Base-by-base conservation (phyloP, 1,284 basidiomycete genomes). In the Cryptococcus amylolentus region DNA sequence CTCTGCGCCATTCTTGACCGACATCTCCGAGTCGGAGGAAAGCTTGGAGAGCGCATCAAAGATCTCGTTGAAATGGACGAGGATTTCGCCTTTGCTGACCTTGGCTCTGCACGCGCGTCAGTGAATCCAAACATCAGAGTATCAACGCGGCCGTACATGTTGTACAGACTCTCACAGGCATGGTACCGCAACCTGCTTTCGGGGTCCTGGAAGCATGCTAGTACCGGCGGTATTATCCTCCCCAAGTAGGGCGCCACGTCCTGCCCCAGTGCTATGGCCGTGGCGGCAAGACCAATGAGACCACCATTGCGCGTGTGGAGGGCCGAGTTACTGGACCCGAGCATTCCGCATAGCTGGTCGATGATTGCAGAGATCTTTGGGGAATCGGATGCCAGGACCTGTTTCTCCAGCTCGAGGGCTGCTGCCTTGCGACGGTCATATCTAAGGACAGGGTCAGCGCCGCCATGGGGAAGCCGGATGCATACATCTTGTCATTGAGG, bases 1-100 rank as follows among this genome's bases (percentile, higher is more conserved):
- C 75, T 99, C 96, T 1, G 95, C 94, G 8, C 95, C 96, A 70
- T 98, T 98, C 84, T 97, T 97, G 64, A 98, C 96, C 3, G 95
- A 95, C 49, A 92, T 75, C 68, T 98, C 96, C 0, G 92, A 89
- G 75, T 99, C 96, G 41, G 95, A 92, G 6, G 93, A 91, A 54
- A 99, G 88, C 82, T 96, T 97, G 82, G 90, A 93, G 60, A 98
- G 82, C 1, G 91, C 88, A 77, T 98, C 96, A 69, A 99, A 99
- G 56, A 97, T 91, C 58, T 95, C 91, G 72, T 99, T 98, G 79
- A 98, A 99, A 76, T 95, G 97, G 20, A 97, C 86, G 60, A 98
- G 80, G 42, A 98, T 88, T 78, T 98, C 95, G 39, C 95, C 95
- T 73, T 97, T 97, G 55, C 93, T 96, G 7, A 98, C 94, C 78